Base-by-base conservation (phyloP, 1,139 yeast genomes). In the Hyphopichia pseudoburtonii region DNA sequence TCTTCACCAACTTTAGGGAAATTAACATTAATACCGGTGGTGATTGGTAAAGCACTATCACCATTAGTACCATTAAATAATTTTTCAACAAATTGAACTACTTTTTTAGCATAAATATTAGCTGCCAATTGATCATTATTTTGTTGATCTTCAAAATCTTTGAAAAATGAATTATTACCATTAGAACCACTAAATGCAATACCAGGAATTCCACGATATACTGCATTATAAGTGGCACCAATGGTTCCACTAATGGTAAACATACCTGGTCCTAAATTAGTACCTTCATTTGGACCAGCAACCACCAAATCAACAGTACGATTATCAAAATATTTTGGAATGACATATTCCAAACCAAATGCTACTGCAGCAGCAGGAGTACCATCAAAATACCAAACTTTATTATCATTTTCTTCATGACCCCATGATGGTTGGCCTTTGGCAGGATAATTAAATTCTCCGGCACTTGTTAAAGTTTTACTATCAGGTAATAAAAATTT, bases 331-430 rank as follows among this genome's bases (percentile, higher is more conserved):
- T 56, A 55, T 34, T 51, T 57, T 36, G 77, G 76, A 40, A 67
- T 50, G 28, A 71, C 66, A 50, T 70, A 69, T 39, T 60, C 60
- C 47, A 70, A 56, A 28, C 64, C 75, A 43, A 71, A 70, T 21
- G 73, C 69, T 36, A 70, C 68, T 50, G 64, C 57, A 16, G 72
- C 56, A 17, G 72, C 70, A 34, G 77, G 76, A 21, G 77, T 70
- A 49, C 75, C 76, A 47, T 70, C 69, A 59, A 70, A 68, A 54
- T 71, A 71, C 76, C 76, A 71, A 48, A 71, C 56, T 50, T 66
- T 64, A 49, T 56, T 54, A 52, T 71, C 73, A 41, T 60, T 51
- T 14, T 48, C 57, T 52, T 71, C 77, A 42, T 69, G 73, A 40
- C 71, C 75, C 74, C 75, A 71, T 27, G 74, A 60, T 42, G 77